Evolutionary conservation across 306 rosid species (phyloP), one percentile per base, ranked within the genome.

Genomic region (Fragaria nilgerrensis): DNA sequence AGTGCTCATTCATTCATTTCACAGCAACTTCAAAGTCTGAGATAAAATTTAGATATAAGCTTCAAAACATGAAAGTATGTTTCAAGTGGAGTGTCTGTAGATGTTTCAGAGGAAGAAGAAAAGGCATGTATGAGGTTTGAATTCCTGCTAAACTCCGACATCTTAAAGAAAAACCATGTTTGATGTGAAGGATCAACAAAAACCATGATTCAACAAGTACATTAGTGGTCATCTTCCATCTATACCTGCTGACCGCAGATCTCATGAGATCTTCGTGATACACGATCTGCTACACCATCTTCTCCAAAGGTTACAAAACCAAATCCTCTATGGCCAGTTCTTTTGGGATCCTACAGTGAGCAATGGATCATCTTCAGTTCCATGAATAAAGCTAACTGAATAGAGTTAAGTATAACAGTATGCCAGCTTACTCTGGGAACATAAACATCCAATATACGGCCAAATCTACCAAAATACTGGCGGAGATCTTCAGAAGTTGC

Each of bases 251-350:
- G 97, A 67, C 98, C 97, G 72, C 96, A 90, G 27, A 94, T 94
- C 80, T 90, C 97, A 76, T 94, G 98, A 77, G 97, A 77, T 84
- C 98, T 89, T 75, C 96, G 88, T 56, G 97, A 86, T 56, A 94
- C 96, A 73, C 95, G 96, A 69, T 94, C 96, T 44, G 97, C 97
- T 62, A 94, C 98, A 65, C 96, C 97, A 45, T 92, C 96, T 72
- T 94, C 96, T 74, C 96, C 96, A 68, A 94, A 94, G 63, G 98
- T 92, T 71, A 94, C 97, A 84, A 94, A 94, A 67, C 97, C 98
- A 86, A 92, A 94, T 73, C 98, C 98, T 86, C 97, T 86, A 83
- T 94, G 98, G 44, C 98, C 94, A 32, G 94, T 64, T 88, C 94
- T 91, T 85, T 90, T 90, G 36, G 97, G 92, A 81, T 94, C 97